Conservation (phyloP, 768 basidiomycete genomes). For the Rhizopogon vinicolor region DNA sequence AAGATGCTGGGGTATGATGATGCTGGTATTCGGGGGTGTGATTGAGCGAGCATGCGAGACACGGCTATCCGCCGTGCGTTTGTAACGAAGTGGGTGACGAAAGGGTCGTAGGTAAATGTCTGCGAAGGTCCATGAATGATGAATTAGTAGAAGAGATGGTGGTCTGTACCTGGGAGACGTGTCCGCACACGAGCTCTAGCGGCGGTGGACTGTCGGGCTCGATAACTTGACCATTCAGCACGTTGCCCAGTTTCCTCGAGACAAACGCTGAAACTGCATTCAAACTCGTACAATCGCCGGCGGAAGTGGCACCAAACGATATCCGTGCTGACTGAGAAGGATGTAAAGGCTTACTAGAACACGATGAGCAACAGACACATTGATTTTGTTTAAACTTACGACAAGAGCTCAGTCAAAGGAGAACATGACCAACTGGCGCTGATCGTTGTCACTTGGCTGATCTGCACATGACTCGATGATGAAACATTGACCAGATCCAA, state of each 20-base stretch:
- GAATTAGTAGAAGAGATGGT: not conserved
- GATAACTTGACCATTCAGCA: constrained; percentile 45
- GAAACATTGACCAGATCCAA: constrained; percentile 54
- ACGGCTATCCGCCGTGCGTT: constrained; percentile 42
- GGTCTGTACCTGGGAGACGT: constrained; percentile 39
- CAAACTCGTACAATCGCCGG: constrained; percentile 32
- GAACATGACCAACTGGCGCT: constrained; percentile 68
- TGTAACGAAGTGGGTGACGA: constrained; percentile 42
- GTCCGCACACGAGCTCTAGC: constrained; percentile 47
- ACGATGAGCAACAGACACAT: constrained; percentile 2
- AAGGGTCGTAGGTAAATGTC: constrained; percentile 10
- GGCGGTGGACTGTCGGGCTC: constrained; percentile 44
- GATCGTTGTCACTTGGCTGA: constrained; percentile 58
- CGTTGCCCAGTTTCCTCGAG: constrained; percentile 39
- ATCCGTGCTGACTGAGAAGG: constrained; percentile 46
- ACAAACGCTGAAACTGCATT: constrained; percentile 48
- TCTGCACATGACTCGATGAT: constrained; percentile 32
- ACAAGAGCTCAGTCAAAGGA: constrained; percentile 28
- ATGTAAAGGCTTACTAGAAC: constrained; percentile 36
- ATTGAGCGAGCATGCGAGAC: constrained; percentile 28
- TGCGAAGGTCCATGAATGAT: not conserved
- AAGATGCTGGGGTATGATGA: constrained; percentile 56
- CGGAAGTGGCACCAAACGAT: constrained; percentile 36
- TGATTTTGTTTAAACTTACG: constrained; percentile 35
- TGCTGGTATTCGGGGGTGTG: constrained; percentile 56